phyloP scores from a whole-genome alignment of 495 filamentous ascomycete species.

The Mytilinidion resinicola region DNA sequence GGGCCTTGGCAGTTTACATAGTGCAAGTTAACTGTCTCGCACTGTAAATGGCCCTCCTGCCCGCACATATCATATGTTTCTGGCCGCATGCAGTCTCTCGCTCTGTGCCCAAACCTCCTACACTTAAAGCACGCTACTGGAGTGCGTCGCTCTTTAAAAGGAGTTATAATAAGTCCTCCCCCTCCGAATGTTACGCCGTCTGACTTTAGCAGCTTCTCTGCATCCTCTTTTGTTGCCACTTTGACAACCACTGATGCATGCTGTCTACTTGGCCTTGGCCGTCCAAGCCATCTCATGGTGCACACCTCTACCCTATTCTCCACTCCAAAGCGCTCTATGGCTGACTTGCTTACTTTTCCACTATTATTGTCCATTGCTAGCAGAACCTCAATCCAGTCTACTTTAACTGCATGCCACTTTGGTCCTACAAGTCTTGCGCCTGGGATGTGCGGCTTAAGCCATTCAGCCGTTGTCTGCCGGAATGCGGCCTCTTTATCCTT shows the following conservation, averaged over 20 bases:
- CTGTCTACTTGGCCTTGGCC: constrained; percentile 10
- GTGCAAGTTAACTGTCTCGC: constrained; percentile 11
- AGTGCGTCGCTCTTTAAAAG: constrained; percentile 16
- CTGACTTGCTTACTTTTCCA: constrained; percentile 7
- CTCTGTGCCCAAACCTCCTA: constrained; percentile 13
- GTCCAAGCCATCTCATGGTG: constrained; percentile 5
- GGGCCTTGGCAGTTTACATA: constrained; percentile 12
- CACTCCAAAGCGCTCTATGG: constrained; percentile 3
- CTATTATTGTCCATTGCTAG: constrained; percentile 1
- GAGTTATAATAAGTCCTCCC: constrained; percentile 10
- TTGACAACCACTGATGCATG: constrained; percentile 18
- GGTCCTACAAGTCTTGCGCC: too few species aligned
- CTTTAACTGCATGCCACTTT: constrained; percentile 1
- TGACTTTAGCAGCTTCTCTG: constrained; percentile 16
- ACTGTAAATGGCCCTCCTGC: constrained; percentile 16
- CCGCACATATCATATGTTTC: constrained; percentile 17
- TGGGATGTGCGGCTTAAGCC: too few species aligned
- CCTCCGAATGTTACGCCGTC: constrained; percentile 15
- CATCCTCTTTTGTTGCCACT: constrained; percentile 16
- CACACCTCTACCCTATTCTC: constrained; percentile 10
- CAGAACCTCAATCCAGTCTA: neutral
- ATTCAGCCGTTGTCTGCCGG: too few species aligned
- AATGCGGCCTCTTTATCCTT: too few species aligned
- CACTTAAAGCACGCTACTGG: constrained; percentile 16
- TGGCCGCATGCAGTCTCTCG: constrained; percentile 12